Percentiles rank a stretch among this genome's conserved stretches.
phyloP scores from a whole-genome alignment of 305 asterid species.

The Rubia tinctorum region DNA sequence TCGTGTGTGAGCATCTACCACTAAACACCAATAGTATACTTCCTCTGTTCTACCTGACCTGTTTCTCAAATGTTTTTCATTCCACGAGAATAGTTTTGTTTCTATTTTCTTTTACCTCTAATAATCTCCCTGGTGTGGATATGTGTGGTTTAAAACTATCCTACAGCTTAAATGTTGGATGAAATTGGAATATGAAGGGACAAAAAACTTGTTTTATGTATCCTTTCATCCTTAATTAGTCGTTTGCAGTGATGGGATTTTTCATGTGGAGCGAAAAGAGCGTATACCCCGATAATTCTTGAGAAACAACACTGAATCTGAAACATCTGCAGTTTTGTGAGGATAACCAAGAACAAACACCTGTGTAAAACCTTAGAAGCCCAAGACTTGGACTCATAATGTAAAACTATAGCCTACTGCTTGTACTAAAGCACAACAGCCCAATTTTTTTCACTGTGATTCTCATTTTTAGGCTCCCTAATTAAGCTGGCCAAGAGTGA shows the following conservation, averaged over 20 bases:
- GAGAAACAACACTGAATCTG: not conserved
- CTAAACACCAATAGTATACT: not conserved
- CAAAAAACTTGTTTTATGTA: not conserved
- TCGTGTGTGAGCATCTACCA: not conserved
- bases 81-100: not conserved
- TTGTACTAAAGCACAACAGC: not conserved
- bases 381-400: not conserved
- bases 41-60: not conserved
- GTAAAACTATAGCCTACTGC: not conserved
- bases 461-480: not conserved
- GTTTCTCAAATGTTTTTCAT: not conserved
- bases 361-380: not conserved
- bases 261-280: not conserved
- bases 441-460: not conserved
- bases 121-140: too few species aligned
- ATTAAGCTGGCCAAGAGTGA: not conserved
- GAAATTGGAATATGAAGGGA: not conserved
- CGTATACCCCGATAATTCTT: not conserved
- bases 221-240: not conserved
- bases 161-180: not conserved
- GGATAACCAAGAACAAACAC: not conserved
- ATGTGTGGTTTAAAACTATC: not conserved
- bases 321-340: not conserved
- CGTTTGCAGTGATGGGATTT: not conserved
- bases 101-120: not conserved